A percentile compares a stretch with the other conserved stretches of the same genome.
These are phyloP conservation scores for Musa balbisiana DNA, from an alignment of 202 grass and related monocot genomes.

Conservation along the genomic window DNA sequence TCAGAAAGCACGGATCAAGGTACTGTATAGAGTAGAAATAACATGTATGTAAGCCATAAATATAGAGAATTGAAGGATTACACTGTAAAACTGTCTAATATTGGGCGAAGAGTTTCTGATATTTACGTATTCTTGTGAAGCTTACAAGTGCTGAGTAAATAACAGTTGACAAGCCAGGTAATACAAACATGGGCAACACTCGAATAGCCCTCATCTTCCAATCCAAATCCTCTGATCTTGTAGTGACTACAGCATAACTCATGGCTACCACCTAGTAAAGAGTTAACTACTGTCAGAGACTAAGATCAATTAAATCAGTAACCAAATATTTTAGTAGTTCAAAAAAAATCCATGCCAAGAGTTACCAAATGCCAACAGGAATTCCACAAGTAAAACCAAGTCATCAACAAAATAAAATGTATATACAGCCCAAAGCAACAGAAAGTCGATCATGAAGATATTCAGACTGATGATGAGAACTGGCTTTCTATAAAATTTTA, in stretches of 20 bases:
- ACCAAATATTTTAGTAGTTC: not conserved
- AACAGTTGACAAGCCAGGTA: slow-evolving; percentile 5
- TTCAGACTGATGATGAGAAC: not conserved
- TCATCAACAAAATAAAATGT: no score
- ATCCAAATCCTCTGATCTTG: slow-evolving; percentile 14
- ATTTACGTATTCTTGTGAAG: slow-evolving; percentile 19
- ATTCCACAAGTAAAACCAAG: not conserved
- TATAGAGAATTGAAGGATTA: not conserved
- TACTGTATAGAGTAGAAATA: not conserved
- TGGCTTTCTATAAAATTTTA: not conserved
- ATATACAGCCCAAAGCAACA: not conserved
- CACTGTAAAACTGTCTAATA: not conserved
- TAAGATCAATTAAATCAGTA: not conserved
- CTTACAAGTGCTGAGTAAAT: slow-evolving; percentile 9
- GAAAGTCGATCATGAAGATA: not conserved
- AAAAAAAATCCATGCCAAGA: not conserved
- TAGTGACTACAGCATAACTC: slow-evolving; percentile 18
- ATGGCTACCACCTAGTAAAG: slow-evolving; percentile 15
- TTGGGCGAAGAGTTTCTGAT: slow-evolving; percentile 6
- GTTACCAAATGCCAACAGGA: not conserved
- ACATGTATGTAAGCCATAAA: not conserved
- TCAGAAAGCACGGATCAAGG: not conserved
- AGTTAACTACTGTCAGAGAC: not conserved
- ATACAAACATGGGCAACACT: slow-evolving; percentile 17
- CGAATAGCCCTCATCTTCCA: slow-evolving; percentile 13